Conservation (phyloP, 2,329 filamentous ascomycete species). For the Ascochyta fabae region DNA sequence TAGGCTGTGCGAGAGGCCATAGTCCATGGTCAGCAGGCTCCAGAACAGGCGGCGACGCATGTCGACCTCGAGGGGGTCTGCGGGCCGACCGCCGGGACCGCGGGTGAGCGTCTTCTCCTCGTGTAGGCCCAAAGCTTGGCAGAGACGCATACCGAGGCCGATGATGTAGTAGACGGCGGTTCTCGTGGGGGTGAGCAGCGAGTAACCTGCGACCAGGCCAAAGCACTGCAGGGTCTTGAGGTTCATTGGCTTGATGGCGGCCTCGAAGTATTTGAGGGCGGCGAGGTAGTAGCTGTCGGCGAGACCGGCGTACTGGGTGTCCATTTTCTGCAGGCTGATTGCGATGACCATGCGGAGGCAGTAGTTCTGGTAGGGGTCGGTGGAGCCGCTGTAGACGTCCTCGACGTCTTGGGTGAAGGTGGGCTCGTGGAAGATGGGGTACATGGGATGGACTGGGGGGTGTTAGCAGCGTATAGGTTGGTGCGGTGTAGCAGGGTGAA, state of each 20-base stretch:
- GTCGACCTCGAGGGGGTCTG: conserved; percentile 80
- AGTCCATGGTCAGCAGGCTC: conserved; percentile 88
- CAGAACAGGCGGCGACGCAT: conserved; percentile 88
- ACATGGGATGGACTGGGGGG: conserved; percentile 78
- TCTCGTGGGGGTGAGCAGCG: conserved; percentile 86
- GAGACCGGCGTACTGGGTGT: conserved; percentile 86
- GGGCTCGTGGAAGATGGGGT: conserved; percentile 85
- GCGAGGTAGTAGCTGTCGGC: conserved; percentile 95
- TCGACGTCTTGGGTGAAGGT: conserved; percentile 78
- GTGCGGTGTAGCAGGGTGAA: neutral
- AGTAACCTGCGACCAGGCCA: conserved; percentile 86
- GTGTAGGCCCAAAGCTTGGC: conserved; percentile 84
- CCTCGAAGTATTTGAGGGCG: conserved; percentile 83
- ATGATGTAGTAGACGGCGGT: conserved; percentile 94
- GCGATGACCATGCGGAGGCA: conserved; percentile 90
- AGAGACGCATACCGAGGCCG: conserved; percentile 84
- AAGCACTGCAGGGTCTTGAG: conserved; percentile 90
- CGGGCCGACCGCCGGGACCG: conserved; percentile 63
- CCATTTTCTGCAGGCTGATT: conserved; percentile 91
- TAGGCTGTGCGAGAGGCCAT: conserved; percentile 83
- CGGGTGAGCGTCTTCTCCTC: conserved; percentile 86
- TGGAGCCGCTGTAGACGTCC: conserved; percentile 77
- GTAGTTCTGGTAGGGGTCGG: conserved; percentile 85
- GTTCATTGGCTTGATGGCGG: conserved; percentile 85
- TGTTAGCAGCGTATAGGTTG: conserved; percentile 19